These are phyloP conservation scores for Nelumbo lutea DNA, from an alignment of 164 flowering plant species.

Conservation along the genomic window DNA sequence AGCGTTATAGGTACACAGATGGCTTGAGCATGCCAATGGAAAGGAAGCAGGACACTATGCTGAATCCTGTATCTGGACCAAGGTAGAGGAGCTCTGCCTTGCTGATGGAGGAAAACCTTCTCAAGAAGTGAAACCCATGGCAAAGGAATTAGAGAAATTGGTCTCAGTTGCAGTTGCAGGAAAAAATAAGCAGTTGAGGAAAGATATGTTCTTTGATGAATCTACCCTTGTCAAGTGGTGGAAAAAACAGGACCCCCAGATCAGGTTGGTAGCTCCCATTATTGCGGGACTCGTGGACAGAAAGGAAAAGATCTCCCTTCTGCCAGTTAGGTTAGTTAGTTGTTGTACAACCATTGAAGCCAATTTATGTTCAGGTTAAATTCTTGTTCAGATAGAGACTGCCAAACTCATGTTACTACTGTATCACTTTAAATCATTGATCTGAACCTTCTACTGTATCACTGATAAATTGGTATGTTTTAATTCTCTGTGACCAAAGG, in stretches of 20 bases:
- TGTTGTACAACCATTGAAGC: no score
- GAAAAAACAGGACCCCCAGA: conserved; percentile 42
- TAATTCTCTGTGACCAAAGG: no score
- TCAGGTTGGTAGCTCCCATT: conserved; percentile 12
- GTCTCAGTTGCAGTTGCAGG: conserved; percentile 20
- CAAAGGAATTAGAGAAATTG: neutral
- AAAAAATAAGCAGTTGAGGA: conserved; percentile 8
- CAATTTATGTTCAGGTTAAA: no score
- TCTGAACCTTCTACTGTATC: no score
- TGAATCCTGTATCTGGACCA: conserved; percentile 64
- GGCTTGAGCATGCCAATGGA: conserved; percentile 44
- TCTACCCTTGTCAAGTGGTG: conserved; percentile 73
- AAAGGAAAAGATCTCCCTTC: conserved; percentile 13
- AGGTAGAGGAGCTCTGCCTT: conserved; percentile 33
- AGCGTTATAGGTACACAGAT: conserved; percentile 55
- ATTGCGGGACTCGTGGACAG: conserved; percentile 20
- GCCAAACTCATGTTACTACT: no score
- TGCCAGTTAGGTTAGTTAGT: neutral
- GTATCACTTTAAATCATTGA: no score
- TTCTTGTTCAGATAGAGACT: no score
- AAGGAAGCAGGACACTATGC: conserved; percentile 15
- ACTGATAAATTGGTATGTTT: no score
- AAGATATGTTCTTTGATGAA: conserved; percentile 43
- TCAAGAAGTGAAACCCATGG: conserved; percentile 19
- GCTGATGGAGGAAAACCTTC: no score